A percentile compares a stretch with the other conserved stretches of the same genome.
Conservation (phyloP, 1,284 basidiomycete species). For the Pterulicium gracile region DNA sequence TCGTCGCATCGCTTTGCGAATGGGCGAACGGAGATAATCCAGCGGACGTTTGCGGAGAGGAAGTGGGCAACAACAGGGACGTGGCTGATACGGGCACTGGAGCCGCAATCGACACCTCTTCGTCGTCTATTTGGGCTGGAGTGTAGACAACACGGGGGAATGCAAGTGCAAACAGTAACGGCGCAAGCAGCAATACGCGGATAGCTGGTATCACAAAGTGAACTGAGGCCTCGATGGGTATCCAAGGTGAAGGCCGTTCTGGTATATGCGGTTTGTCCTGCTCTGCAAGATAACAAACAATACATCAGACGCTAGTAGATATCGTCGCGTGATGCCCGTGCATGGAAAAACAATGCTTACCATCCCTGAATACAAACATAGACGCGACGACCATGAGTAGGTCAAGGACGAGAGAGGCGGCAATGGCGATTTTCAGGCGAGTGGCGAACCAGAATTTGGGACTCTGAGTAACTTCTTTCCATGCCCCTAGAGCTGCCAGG, state of each 20-base stretch:
- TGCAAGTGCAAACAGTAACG: conserved; percentile 45
- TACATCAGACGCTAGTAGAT: no score
- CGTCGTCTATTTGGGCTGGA: conserved; percentile 31
- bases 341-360: no score
- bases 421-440: conserved; percentile 43
- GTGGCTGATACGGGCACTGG: conserved; percentile 23
- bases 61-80: conserved; percentile 32
- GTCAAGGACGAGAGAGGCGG: conserved; percentile 45
- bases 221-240: background rate
- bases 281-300: background rate
- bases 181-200: conserved; percentile 51
- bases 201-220: conserved; percentile 55
- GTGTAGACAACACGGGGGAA: conserved; percentile 53
- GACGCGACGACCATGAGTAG: conserved; percentile 40
- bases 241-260: conserved; percentile 25
- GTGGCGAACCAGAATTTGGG: conserved; percentile 58
- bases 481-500: conserved; percentile 59
- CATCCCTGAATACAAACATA: background rate
- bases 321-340: no score
- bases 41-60: conserved; percentile 23
- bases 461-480: conserved; percentile 58
- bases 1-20: conserved; percentile 34
- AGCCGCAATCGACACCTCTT: conserved; percentile 16
- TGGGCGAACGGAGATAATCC: conserved; percentile 34
- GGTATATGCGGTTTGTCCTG: conserved; percentile 22